phyloP scores from a whole-genome alignment of 768 basidiomycete genomes.

The Mrakia frigida region DNA sequence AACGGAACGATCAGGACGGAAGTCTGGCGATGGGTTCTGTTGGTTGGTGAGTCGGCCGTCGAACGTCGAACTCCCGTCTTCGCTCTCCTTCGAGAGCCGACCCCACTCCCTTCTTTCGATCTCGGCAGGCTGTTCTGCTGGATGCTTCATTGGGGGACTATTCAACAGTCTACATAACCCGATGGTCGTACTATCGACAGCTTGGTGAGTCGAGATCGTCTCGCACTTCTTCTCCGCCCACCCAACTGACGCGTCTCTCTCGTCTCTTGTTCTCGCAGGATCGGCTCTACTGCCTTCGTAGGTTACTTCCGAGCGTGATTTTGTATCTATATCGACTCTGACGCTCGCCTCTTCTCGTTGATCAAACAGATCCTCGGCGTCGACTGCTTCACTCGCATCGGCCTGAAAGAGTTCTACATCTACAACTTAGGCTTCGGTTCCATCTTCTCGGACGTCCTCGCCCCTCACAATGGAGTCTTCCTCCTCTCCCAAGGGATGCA shows the following conservation, averaged over 20 bases:
- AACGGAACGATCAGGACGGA: conserved; percentile 74
- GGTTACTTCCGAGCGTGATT: background rate
- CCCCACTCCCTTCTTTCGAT: conserved; percentile 21
- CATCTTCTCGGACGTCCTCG: conserved; percentile 71
- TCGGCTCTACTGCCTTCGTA: conserved; percentile 75
- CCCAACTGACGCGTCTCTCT: background rate
- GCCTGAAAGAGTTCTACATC: conserved; percentile 94
- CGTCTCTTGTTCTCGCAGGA: conserved; percentile 38
- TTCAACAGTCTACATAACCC: conserved; percentile 83
- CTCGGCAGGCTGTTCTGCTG: conserved; percentile 58
- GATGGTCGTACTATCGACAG: conserved; percentile 76
- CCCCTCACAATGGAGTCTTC: conserved; percentile 42
- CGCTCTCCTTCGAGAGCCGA: conserved; percentile 29
- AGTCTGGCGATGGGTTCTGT: conserved; percentile 82
- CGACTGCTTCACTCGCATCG: conserved; percentile 86
- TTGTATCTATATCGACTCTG: background rate
- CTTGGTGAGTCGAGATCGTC: conserved; percentile 41
- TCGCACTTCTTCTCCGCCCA: background rate
- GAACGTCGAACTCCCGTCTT: conserved; percentile 22
- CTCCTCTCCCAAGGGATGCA: conserved; percentile 66
- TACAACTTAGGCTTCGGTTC: conserved; percentile 85
- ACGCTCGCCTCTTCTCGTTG: background rate
- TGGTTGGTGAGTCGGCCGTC: conserved; percentile 57
- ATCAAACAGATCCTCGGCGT: conserved; percentile 65
- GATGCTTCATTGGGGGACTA: conserved; percentile 76